phyloP scores from a whole-genome alignment of 2,329 filamentous ascomycete genomes.

The Alternaria metachromatica region DNA sequence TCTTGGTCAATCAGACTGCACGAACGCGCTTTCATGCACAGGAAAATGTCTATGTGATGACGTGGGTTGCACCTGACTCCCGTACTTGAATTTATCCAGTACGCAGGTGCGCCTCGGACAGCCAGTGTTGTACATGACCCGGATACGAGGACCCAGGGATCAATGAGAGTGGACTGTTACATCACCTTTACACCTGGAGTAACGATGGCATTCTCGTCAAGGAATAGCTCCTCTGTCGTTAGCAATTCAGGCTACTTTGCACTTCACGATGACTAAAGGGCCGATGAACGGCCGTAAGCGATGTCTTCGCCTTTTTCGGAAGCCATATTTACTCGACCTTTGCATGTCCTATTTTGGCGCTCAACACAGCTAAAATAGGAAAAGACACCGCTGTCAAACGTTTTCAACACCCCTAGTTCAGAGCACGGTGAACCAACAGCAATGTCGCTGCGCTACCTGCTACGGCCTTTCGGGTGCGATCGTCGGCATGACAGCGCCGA shows the following conservation, averaged over 20 bases:
- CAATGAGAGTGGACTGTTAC: not conserved
- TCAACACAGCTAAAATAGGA: not conserved
- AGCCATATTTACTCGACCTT: slow-evolving; percentile 12
- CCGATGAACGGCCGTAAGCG: not conserved
- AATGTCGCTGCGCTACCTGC: slow-evolving; percentile 16
- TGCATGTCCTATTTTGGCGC: slow-evolving; percentile 16
- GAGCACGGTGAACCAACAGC: slow-evolving; percentile 3
- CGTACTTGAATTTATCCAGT: not conserved
- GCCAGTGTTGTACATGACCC: slow-evolving; percentile 2
- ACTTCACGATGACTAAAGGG: not conserved
- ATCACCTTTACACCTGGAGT: not conserved
- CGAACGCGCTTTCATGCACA: not conserved
- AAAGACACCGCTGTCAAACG: not conserved
- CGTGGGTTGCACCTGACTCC: not conserved
- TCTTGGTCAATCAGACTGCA: not conserved
- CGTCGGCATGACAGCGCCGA: slow-evolving; percentile 18
- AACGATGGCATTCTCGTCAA: not conserved
- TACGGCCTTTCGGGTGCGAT: slow-evolving; percentile 19
- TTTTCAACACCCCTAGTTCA: not conserved
- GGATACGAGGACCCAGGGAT: not conserved
- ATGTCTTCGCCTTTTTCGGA: not conserved
- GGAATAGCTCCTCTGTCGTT: not conserved
- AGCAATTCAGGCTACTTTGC: not conserved
- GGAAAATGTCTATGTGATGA: not conserved
- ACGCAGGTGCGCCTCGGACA: not conserved